phyloP scores from a whole-genome alignment of 2,329 filamentous ascomycete genomes.

The Paradendryphiella salina region DNA sequence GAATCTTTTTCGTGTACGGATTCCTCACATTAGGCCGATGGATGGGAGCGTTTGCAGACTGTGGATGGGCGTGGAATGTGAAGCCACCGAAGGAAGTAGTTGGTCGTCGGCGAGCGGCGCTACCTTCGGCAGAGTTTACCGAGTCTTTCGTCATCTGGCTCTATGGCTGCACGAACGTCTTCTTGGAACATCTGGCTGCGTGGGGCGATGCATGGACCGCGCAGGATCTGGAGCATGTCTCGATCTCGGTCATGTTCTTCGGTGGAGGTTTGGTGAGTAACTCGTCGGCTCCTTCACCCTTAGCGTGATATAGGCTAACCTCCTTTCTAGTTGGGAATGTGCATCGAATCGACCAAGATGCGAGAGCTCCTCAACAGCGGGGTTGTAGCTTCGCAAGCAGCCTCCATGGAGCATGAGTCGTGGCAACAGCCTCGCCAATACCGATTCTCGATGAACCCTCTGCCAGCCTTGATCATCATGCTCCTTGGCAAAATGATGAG shows the following conservation, averaged over 20 bases:
- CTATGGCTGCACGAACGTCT: conserved; percentile 88
- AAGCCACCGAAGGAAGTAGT: conserved; percentile 64
- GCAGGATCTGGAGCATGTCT: conserved; percentile 86
- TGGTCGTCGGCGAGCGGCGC: conserved; percentile 62
- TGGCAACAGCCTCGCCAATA: conserved; percentile 68
- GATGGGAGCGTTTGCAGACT: conserved; percentile 85
- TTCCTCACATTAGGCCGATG: conserved; percentile 84
- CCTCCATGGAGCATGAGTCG: conserved; percentile 43
- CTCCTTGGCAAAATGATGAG: conserved; percentile 94
- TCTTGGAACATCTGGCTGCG: conserved; percentile 81
- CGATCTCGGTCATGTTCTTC: conserved; percentile 91
- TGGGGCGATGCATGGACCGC: conserved; percentile 73
- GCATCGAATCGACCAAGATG: conserved; percentile 71
- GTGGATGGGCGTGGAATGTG: conserved; percentile 95
- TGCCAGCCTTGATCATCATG: conserved; percentile 84
- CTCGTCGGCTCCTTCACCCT: conserved; percentile 3
- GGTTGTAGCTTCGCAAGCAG: conserved; percentile 46
- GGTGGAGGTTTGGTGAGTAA: conserved; percentile 78
- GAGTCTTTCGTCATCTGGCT: conserved; percentile 89
- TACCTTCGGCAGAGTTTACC: conserved; percentile 81
- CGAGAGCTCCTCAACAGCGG: conserved; percentile 65
- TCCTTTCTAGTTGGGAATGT: conserved; percentile 67
- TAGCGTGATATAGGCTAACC: conserved; percentile 29
- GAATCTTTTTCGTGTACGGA: conserved; percentile 93
- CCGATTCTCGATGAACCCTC: conserved; percentile 78